Base-by-base conservation (phyloP, 1,139 yeast genomes). In the Nadsonia commutata region DNA sequence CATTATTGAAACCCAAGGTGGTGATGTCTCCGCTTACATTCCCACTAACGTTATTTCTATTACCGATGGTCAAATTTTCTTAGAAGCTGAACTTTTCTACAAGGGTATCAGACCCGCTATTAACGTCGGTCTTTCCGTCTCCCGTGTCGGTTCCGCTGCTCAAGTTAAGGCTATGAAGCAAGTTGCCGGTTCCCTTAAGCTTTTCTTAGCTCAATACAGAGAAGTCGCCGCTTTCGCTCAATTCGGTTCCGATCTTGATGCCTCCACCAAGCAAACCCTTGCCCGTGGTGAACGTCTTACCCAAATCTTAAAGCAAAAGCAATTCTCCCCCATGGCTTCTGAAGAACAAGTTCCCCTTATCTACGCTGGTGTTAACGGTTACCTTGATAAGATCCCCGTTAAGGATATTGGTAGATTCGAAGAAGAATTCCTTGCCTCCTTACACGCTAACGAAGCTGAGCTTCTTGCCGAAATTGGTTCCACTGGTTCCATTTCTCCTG, bases 171-270 rank as follows among this genome's bases (percentile, higher is more conserved):
- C 98, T 72, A 83, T 93, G 94, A 90, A 90, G 76, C 97, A 90
- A 80, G 98, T 93, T 72, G 98, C 98, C 58, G 99, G 98, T 81
- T 93, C 98, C 60, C 82, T 90, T 74, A 90, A 90, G 75, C 84
- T 90, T 72, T 90, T 85, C 95, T 84, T 90, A 80, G 99, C 99
- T 64, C 99, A 90, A 78, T 90, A 90, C 84, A 90, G 99, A 85
- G 99, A 90, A 80, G 98, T 90, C 64, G 98, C 98, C 66, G 98
- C 99, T 63, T 90, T 90, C 72, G 98, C 99, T 63, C 99, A 90
- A 78, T 90, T 90, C 78, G 98, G 99, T 82, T 90, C 99, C 62
- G 99, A 93, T 73, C 81, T 93, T 72, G 99, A 93, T 73, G 97
- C 99, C 63, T 85, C 97, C 50, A 93, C 99, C 72, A 90, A 90